phyloP scores from a whole-genome alignment of 2,329 filamentous ascomycete genomes.

The Fusarium protoensiforme region DNA sequence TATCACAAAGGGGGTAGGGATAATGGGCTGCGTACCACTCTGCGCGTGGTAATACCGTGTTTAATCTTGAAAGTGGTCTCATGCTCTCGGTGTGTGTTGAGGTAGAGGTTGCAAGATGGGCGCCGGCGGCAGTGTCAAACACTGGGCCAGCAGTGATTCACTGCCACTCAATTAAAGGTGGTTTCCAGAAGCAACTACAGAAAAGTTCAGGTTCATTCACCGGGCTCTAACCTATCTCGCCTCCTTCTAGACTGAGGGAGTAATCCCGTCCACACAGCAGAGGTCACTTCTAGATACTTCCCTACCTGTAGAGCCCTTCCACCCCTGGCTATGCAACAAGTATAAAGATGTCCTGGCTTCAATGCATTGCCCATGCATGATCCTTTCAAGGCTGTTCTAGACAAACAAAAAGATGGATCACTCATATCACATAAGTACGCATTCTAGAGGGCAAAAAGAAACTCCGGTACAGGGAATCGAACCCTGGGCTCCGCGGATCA shows the following conservation, averaged over 20 bases:
- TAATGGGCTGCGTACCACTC: neutral
- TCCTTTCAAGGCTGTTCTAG: neutral
- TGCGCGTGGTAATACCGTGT: neutral
- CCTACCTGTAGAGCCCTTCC: neutral
- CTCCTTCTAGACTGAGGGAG: neutral
- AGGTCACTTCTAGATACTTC: neutral
- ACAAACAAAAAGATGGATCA: neutral
- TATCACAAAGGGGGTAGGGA: neutral
- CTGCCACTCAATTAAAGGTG: neutral
- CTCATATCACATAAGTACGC: neutral
- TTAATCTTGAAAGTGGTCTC: neutral
- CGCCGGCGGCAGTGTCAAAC: neutral
- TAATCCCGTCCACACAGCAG: neutral
- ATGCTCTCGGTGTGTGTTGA: neutral
- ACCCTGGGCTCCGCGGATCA: neutral
- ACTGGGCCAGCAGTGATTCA: neutral
- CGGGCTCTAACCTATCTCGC: neutral
- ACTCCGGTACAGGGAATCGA: slow-evolving; percentile 2
- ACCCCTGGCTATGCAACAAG: neutral
- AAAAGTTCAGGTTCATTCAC: neutral
- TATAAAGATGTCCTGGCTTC: neutral
- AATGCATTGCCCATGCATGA: neutral
- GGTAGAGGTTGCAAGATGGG: neutral
- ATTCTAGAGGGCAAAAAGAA: neutral
- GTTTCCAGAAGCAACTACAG: neutral